These are phyloP conservation scores for Rhizopus arrhizus DNA, from an alignment of 371 early-diverging fungal genomes.

Conservation along the genomic window DNA sequence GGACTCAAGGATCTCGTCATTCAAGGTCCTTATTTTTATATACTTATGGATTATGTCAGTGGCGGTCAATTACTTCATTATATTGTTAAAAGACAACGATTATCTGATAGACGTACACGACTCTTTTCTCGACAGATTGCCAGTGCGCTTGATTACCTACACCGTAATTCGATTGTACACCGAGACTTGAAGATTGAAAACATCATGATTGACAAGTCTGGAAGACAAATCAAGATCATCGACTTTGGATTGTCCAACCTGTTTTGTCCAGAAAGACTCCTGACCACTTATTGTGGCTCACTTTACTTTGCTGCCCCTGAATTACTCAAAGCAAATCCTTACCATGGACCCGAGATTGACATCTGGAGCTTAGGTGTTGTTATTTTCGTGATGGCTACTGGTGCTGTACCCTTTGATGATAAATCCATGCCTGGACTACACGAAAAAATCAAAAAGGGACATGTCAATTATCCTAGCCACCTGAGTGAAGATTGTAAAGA, in stretches of 20 bases:
- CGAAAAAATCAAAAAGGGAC: constrained; percentile 87
- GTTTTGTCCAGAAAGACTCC: constrained; percentile 74
- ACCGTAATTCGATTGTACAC: constrained; percentile 94
- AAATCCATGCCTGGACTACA: constrained; percentile 86
- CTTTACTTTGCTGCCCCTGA: constrained; percentile 98
- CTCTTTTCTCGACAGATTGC: constrained; percentile 91
- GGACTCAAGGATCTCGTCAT: constrained; percentile 81
- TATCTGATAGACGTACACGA: constrained; percentile 87
- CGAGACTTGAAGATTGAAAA: constrained; percentile 97
- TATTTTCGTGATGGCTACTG: constrained; percentile 91
- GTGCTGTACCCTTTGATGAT: constrained; percentile 96
- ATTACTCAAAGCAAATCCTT: constrained; percentile 82
- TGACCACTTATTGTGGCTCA: constrained; percentile 93
- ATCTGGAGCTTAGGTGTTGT: constrained; percentile 96
- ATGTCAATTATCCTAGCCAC: constrained; percentile 84
- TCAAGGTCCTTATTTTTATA: constrained; percentile 78
- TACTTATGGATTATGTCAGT: constrained; percentile 92
- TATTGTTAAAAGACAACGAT: constrained; percentile 83
- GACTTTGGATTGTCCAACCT: constrained; percentile 97
- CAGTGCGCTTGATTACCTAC: constrained; percentile 90
- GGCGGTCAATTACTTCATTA: constrained; percentile 89
- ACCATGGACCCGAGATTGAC: constrained; percentile 94
- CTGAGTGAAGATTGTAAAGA: constrained; percentile 75
- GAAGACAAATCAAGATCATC: constrained; percentile 85
- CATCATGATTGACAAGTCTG: constrained; percentile 81